A percentile compares a stretch with the other conserved stretches of the same genome.
Conservation (phyloP, 2,329 filamentous ascomycete genomes). For the Boeremia lycopersici region DNA sequence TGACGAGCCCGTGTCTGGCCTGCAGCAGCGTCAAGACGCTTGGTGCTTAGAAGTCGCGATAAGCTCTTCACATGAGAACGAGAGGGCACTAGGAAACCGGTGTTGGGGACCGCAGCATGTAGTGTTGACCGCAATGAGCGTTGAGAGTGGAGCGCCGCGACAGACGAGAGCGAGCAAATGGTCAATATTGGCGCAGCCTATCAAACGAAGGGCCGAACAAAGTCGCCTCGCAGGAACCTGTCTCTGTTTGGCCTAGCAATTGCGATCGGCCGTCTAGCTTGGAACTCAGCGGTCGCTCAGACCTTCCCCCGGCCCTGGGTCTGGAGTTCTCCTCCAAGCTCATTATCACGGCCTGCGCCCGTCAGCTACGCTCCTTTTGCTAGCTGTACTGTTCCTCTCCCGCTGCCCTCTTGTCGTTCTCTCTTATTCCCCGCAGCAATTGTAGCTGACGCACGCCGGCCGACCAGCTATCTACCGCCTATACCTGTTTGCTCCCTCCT, state of each 20-base stretch:
- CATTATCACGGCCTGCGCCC: slow-evolving; percentile 22
- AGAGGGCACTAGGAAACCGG: not conserved
- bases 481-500: slow-evolving; percentile 23
- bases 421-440: slow-evolving; percentile 17
- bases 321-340: slow-evolving; percentile 20
- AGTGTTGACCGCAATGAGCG: slow-evolving; percentile 2
- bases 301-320: slow-evolving; percentile 22
- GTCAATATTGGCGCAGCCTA: slow-evolving; percentile 15
- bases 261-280: slow-evolving; percentile 15
- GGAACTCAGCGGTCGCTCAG: slow-evolving; percentile 27
- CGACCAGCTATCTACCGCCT: slow-evolving; percentile 19
- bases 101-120: not conserved
- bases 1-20: slow-evolving; percentile 13
- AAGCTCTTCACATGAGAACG: not conserved
- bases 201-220: slow-evolving; percentile 15
- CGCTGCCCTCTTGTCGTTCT: slow-evolving; percentile 18
- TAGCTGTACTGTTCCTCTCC: slow-evolving; percentile 9
- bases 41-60: slow-evolving; percentile 1
- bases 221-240: slow-evolving; percentile 3
- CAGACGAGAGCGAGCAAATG: slow-evolving; percentile 9
- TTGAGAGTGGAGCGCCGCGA: slow-evolving; percentile 8
- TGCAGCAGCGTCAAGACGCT: slow-evolving; percentile 21
- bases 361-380: slow-evolving; percentile 18
- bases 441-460: slow-evolving; percentile 25
- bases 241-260: slow-evolving; percentile 8